phyloP scores from a whole-genome alignment of 306 rosid genomes.

The Quercus bicolor region DNA sequence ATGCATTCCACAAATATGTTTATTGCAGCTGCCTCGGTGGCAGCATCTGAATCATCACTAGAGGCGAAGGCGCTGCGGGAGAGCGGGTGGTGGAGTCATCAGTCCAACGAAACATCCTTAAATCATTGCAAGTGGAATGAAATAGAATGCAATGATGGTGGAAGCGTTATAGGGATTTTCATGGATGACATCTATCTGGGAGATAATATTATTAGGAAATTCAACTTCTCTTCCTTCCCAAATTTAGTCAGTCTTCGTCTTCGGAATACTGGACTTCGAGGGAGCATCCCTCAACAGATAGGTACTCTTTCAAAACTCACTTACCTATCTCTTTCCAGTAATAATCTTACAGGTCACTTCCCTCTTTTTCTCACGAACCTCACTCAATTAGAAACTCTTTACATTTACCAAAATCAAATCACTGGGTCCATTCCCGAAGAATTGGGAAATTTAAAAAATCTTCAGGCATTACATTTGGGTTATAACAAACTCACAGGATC shows the following conservation, averaged over 20 bases:
- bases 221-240: too few species aligned
- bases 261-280: too few species aligned
- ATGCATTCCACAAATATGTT: background rate
- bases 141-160: background rate
- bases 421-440: too few species aligned
- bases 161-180: background rate
- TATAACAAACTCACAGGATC: background rate
- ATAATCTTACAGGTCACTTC: too few species aligned
- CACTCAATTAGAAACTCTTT: too few species aligned
- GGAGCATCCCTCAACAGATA: too few species aligned
- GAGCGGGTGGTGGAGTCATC: background rate
- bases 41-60: background rate
- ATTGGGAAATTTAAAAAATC: background rate
- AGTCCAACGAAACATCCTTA: background rate
- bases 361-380: too few species aligned
- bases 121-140: background rate
- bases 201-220: too few species aligned
- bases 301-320: too few species aligned
- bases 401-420: background rate
- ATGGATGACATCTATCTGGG: rapidly evolving
- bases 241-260: too few species aligned
- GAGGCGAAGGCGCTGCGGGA: background rate
- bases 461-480: background rate
- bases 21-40: background rate
- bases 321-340: too few species aligned